Evolutionary conservation across 495 filamentous ascomycete species (phyloP), one percentile per base, ranked within the genome.

Genomic region (Copromyces sp.): DNA sequence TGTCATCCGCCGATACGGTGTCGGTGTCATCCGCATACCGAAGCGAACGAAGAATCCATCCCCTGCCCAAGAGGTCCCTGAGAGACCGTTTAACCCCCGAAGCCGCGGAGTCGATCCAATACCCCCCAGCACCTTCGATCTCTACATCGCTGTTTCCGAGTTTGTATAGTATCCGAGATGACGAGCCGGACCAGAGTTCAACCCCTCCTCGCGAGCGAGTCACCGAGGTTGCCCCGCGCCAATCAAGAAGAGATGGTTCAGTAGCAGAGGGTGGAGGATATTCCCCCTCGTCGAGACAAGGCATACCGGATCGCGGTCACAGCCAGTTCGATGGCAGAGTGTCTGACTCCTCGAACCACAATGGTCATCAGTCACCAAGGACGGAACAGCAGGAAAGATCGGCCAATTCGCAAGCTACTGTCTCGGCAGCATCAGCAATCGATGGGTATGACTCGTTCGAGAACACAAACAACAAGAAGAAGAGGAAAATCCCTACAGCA

Each of bases 391-490:
- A 65, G 29, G 72, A 74, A 12, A 83, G 84, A 74, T 82, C 84
- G 70, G 71, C 78, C 35, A 84, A 85, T 72, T 81, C 82, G 12
- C 82, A 84, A 38, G 79, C 82, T 38, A 82, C 85, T 17, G 81
- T 79, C 32, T 88, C 87, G 16, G 82, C 85, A 5, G 76, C 83
- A 3, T 89, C 88, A 35, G 88, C 88, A 9, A 89, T 87, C 6
- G 96, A 98, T 80, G 94, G 95, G 39, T 98, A 98, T 79, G 96
- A 98, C 78, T 94, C 92, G 20, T 96, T 97, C 77, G 95, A 99
- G 80, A 98, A 99, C 76, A 97, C 93, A 69, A 98, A 97, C 79
- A 98, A 99, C 80, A 99, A 99, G 82, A 99, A 98, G 84, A 99
- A 99, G 81, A 89, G 96, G 72, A 99, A 99, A 82, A 98, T 98